Conservation (phyloP, 345 rosid species). For the Lepidium sativum region DNA sequence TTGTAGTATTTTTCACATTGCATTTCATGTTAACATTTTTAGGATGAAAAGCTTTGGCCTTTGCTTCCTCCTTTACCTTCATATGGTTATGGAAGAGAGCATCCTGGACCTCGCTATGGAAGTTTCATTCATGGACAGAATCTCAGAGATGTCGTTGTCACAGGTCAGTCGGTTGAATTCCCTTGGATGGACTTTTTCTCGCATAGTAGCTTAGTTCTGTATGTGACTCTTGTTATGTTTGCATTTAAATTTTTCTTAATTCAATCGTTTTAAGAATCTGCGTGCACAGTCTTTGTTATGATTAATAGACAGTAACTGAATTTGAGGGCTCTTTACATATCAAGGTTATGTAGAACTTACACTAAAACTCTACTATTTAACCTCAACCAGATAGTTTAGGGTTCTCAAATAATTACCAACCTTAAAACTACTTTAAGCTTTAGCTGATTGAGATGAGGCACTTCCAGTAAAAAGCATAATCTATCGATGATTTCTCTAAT, state of each 20-base stretch:
- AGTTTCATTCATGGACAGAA: conserved; percentile 69
- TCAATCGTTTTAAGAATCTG: too few species aligned
- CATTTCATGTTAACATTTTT: background rate
- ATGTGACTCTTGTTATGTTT: too few species aligned
- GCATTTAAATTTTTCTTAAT: too few species aligned
- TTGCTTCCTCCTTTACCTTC: conserved; percentile 65
- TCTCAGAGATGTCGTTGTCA: conserved; percentile 57
- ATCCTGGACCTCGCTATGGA: conserved; percentile 59
- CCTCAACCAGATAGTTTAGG: background rate
- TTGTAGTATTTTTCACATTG: background rate
- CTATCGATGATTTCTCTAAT: background rate
- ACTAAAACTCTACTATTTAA: background rate
- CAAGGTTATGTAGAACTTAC: background rate
- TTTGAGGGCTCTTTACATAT: background rate
- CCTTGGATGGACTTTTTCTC: background rate
- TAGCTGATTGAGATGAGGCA: background rate
- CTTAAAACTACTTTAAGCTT: background rate
- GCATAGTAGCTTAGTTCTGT: background rate
- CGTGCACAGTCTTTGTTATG: background rate
- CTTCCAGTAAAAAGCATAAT: background rate
- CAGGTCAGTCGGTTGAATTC: conserved; percentile 33
- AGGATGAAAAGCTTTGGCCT: conserved; percentile 63
- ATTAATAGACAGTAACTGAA: background rate
- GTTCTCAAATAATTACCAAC: background rate
- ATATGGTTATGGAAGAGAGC: conserved; percentile 66